Conservation (phyloP, 2,329 filamentous ascomycete species). For the Fusarium clavum region DNA sequence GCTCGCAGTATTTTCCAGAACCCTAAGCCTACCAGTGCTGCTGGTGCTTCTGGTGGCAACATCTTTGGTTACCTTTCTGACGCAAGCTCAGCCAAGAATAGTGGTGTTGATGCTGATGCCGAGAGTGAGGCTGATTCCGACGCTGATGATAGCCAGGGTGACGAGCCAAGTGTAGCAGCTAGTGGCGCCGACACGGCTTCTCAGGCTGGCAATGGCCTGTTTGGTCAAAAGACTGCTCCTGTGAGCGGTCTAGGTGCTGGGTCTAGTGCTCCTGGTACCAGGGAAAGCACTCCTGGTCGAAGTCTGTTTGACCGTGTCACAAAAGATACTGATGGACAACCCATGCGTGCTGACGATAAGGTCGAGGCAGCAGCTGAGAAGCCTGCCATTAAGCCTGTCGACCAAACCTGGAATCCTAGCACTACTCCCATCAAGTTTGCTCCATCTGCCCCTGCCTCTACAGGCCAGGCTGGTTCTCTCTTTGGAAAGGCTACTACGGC, state of each 20-base stretch:
- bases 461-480: conserved; percentile 47
- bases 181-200: conserved; percentile 57
- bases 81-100: conserved; percentile 65
- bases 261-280: conserved; percentile 56
- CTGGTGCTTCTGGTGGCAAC: conserved; percentile 54
- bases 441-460: conserved; percentile 47
- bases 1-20: conserved; percentile 59
- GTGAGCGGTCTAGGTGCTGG: conserved; percentile 40
- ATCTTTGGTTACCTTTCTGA: conserved; percentile 72
- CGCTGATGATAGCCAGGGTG: conserved; percentile 54
- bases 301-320: conserved; percentile 69
- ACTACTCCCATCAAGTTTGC: conserved; percentile 68
- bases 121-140: conserved; percentile 61
- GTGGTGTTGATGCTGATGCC: conserved; percentile 61
- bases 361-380: conserved; percentile 41
- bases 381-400: conserved; percentile 48
- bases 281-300: conserved; percentile 59
- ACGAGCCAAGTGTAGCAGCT: conserved; percentile 57
- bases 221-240: conserved; percentile 49
- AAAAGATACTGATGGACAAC: conserved; percentile 62
- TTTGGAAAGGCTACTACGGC: conserved; percentile 49
- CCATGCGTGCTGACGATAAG: conserved; percentile 55
- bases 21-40: conserved; percentile 49
- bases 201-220: conserved; percentile 44
- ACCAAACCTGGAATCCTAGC: conserved; percentile 59